Evolutionary conservation across 352 stramenopile species (phyloP).

Genomic region (Achlya hypogyna): DNA sequence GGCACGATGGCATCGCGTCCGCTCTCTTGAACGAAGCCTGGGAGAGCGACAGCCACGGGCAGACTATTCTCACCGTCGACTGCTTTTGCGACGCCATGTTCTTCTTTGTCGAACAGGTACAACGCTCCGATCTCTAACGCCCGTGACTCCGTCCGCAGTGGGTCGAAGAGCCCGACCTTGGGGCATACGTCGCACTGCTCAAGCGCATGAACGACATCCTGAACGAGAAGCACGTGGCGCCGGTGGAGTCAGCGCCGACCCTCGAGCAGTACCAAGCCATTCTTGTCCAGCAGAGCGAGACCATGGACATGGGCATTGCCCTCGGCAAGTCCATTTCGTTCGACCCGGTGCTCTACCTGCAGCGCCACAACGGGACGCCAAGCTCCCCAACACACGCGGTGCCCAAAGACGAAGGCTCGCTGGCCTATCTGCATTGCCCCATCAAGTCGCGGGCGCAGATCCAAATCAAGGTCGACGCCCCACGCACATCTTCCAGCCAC

Average conservation of each 20-base stretch:
- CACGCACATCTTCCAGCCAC: not conserved
- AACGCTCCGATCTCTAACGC: not conserved
- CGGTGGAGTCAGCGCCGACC: not conserved
- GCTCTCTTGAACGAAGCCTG: not conserved
- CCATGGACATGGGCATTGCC: slow-evolving; percentile 29
- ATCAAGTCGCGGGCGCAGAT: slow-evolving; percentile 10
- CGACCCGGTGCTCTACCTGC: slow-evolving; percentile 28
- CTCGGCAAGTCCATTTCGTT: slow-evolving; percentile 39
- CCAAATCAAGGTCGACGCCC: slow-evolving; percentile 8
- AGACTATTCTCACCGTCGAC: slow-evolving; percentile 29
- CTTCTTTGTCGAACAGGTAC: slow-evolving; percentile 47
- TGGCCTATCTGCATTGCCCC: not conserved
- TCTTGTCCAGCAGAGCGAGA: slow-evolving; percentile 26
- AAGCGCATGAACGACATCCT: slow-evolving; percentile 25
- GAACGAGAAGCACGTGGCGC: slow-evolving; percentile 7
- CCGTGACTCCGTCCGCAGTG: not conserved
- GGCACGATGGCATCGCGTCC: not conserved
- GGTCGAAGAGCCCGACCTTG: slow-evolving; percentile 22
- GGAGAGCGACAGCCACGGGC: slow-evolving; percentile 4
- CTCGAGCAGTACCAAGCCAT: slow-evolving; percentile 29
- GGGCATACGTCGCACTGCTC: slow-evolving; percentile 37
- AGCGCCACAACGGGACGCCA: slow-evolving; percentile 20
- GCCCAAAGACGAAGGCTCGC: not conserved
- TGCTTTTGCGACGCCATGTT: slow-evolving; percentile 56
- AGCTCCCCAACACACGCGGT: not conserved